These are phyloP conservation scores for Biscogniauxia sp. DNA, from an alignment of 2,329 filamentous ascomycete genomes.

Conservation along the genomic window DNA sequence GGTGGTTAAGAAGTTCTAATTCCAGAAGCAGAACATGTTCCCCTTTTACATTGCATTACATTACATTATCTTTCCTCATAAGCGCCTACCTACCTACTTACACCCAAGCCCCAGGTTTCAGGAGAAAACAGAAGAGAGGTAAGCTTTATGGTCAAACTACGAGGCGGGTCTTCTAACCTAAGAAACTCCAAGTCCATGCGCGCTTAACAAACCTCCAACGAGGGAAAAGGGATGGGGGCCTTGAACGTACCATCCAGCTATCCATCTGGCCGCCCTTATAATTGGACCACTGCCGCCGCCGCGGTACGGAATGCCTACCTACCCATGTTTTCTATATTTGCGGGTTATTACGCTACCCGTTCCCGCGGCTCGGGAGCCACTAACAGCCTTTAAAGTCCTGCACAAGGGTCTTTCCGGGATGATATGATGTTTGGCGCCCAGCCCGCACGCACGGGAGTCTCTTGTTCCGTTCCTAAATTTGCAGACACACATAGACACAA, in stretches of 20 bases:
- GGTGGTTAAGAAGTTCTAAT: not conserved
- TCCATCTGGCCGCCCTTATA: not conserved
- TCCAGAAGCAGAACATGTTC: too few species aligned
- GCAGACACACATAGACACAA: not conserved
- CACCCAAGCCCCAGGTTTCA: not conserved
- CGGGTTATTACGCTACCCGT: not conserved
- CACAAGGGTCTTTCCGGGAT: not conserved
- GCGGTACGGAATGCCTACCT: not conserved
- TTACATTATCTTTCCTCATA: too few species aligned
- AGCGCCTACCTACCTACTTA: not conserved
- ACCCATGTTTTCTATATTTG: not conserved
- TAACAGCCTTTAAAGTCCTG: not conserved
- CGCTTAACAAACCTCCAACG: not conserved
- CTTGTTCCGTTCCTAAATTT: constrained; percentile 1
- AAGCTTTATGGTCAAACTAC: not conserved
- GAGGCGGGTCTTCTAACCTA: not conserved
- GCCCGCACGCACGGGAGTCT: not conserved
- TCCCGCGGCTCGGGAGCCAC: constrained; percentile 1
- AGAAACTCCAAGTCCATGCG: not conserved
- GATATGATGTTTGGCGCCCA: not conserved
- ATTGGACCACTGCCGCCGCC: not conserved
- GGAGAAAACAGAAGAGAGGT: not conserved
- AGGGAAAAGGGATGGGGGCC: not conserved
- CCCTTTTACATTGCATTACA: too few species aligned
- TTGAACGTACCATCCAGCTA: not conserved